Percentiles rank a stretch among this genome's conserved stretches.
Conservation (phyloP, 2,329 filamentous ascomycete species). For the Trichoderma polysporum region DNA sequence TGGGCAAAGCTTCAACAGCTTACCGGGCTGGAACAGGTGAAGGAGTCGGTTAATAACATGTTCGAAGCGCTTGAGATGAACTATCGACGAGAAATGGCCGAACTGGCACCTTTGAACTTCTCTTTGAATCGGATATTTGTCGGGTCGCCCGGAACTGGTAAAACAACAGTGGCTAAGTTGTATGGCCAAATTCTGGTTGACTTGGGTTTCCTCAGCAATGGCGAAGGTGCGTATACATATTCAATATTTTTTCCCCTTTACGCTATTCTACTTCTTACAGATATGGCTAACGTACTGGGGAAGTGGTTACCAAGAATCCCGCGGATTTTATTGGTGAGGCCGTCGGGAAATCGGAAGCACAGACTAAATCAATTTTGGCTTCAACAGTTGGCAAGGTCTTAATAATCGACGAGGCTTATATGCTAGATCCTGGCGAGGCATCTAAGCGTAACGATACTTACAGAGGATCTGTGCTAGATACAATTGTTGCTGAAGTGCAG, state of each 20-base stretch:
- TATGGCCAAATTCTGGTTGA: constrained; percentile 76
- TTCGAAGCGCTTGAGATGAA: neutral
- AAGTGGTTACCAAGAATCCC: constrained; percentile 54
- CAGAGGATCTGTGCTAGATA: neutral
- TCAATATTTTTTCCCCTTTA: neutral
- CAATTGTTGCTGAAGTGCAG: constrained; percentile 2
- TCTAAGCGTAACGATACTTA: neutral
- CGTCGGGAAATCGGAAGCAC: constrained; percentile 67
- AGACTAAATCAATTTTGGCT: constrained; percentile 58
- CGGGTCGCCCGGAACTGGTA: constrained; percentile 67
- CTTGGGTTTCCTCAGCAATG: constrained; percentile 63
- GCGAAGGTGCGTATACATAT: constrained; percentile 24
- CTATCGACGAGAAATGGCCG: neutral
- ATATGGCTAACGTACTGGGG: constrained; percentile 28
- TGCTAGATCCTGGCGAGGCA: neutral
- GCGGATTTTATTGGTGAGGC: constrained; percentile 68
- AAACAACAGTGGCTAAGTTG: constrained; percentile 69
- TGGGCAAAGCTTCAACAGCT: neutral
- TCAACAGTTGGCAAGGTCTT: constrained; percentile 64
- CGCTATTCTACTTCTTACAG: neutral
- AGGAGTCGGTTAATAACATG: neutral
- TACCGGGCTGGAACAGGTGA: neutral
- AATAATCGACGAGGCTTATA: constrained; percentile 71
- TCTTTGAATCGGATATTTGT: constrained; percentile 69
- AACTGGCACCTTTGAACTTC: constrained; percentile 36